Base-by-base conservation (phyloP, 1,284 basidiomycete species). In the Flammula alnicola region DNA sequence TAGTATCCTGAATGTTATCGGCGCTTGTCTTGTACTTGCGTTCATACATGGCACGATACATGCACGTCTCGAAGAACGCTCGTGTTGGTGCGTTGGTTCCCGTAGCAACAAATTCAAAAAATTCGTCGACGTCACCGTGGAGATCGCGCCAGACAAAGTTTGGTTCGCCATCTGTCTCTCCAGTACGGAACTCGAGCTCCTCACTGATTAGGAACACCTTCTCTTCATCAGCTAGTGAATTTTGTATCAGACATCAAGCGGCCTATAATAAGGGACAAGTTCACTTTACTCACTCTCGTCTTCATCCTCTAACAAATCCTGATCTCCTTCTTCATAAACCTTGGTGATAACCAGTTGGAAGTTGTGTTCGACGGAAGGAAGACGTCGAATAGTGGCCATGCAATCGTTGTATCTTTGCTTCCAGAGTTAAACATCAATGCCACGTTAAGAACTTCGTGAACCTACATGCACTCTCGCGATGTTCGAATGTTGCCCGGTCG, bases 341-440 rank as follows among this genome's bases (percentile, higher is more conserved):
- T 95, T 81, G 10, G 95, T 97, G 47, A 98, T 85, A 6, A 98
- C 95, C n/a, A 99, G 82, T 70, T 98, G 91, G 66, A 96, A 99
- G 64, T 96, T 87, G 72, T 88, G 89, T 47, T 95, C 92, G 46
- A 92, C 71, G 0, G 89, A 82, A 12, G 87, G 80, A 39, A 88
- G 81, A 74, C 95, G 84, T 51, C 97, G 86, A 63, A 99, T 91
- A 16, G 95, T 95, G 9, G 91, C 90, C 71, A 97, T 94, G 6
- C 95, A 95, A 63, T 97, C 94, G 61, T 94, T 93, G 72, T 94
- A 99, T 63, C 94, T 97, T 65, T 19, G 29, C 14, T 23, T 36
- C 37, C 38, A 31, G 25, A 37, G 25, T 30, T 16, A 37, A 25
- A 36, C 29, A 3, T 17, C 27, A 26, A 12, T 26, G 6, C 8